Percentiles rank a stretch among this genome's conserved stretches.
phyloP scores from a whole-genome alignment of 2,329 filamentous ascomycete genomes.

The Aspergillus sp. region DNA sequence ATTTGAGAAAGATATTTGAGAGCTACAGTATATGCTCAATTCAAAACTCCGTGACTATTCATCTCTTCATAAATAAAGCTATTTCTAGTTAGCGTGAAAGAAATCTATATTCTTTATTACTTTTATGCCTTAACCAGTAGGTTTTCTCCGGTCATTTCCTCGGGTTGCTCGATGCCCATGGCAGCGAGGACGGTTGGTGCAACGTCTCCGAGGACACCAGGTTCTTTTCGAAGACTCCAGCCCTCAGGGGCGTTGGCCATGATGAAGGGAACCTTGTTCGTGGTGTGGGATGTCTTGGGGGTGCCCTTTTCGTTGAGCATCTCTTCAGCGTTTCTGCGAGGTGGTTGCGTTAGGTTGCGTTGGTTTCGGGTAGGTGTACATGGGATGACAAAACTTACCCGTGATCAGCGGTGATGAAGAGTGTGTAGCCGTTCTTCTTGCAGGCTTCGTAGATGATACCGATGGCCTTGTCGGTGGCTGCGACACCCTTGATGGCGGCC shows the following conservation, averaged over 20 bases:
- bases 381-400: slow-evolving; percentile 54
- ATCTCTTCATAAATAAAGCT: slow-evolving; percentile 23
- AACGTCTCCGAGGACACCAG: slow-evolving; percentile 93
- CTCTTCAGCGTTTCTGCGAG: slow-evolving; percentile 81
- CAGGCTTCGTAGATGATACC: slow-evolving; percentile 89
- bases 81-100: slow-evolving; percentile 20
- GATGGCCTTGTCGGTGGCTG: slow-evolving; percentile 90
- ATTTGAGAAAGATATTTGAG: background rate
- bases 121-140: slow-evolving; percentile 69
- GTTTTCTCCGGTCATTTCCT: slow-evolving; percentile 87
- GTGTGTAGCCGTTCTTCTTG: slow-evolving; percentile 87
- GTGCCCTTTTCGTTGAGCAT: slow-evolving; percentile 96
- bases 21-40: background rate
- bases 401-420: slow-evolving; percentile 96
- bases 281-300: slow-evolving; percentile 97
- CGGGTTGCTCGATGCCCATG: slow-evolving; percentile 88
- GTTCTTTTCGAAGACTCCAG: slow-evolving; percentile 78
- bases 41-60: slow-evolving; percentile 19
- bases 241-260: slow-evolving; percentile 95
- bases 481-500: slow-evolving; percentile 80
- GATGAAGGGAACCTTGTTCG: slow-evolving; percentile 95
- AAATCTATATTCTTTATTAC: slow-evolving; percentile 18
- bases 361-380: background rate
- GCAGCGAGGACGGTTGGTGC: slow-evolving; percentile 87
- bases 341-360: slow-evolving; percentile 4